Base-by-base conservation (phyloP, 2,329 filamentous ascomycete species). In the Colletotrichum chrysophilum region DNA sequence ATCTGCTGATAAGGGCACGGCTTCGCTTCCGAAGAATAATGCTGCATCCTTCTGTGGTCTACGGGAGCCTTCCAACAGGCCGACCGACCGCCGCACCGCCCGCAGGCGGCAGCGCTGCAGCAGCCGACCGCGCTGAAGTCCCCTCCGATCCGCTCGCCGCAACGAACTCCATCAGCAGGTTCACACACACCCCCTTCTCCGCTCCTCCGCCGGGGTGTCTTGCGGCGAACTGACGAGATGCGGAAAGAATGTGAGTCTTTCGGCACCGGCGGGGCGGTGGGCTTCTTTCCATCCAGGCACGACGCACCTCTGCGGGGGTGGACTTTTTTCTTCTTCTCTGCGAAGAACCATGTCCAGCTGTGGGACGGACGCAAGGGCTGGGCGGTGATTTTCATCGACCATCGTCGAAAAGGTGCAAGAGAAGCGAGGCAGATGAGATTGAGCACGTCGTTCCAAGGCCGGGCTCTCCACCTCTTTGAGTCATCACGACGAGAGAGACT, bases 251-350 rank as follows among this genome's bases (percentile, higher is more conserved):
- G 55, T 48, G 56, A 70, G 52, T 60, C 32, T 30, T 43, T 62
- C 56, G 67, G 56, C 56, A 70, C 34, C 43, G 67, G 67, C 67
- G 67, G 67, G 67, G 56, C 67, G 26, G 67, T 70, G 67, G 65
- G 65, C 7, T 30, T 56, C 18, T 24, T 61, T 21, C 43, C 43
- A 52, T 52, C 43, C 43, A 52, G 43, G 43, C 26, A 32, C 58
- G 28, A 61, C 28, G 58, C 58, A 61, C 58, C 26, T 18, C 36
- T 66, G 66, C 55, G 66, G 66, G 66, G 66, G 55, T 43, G 66
- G 66, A 26, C 36, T 58, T 38, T 2, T 30, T 28, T n/a, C 4
- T 32, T 38, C n/a, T 32, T 58, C 43, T 52, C 0, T 52, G 43
- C 43, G 10, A 52, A 52, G 43, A 52, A 52, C 43, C 43, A 52